Evolutionary conservation across 2,329 filamentous ascomycete species (phyloP), one percentile per base, ranked within the genome.

Genomic region (Byssochlamys sp.): DNA sequence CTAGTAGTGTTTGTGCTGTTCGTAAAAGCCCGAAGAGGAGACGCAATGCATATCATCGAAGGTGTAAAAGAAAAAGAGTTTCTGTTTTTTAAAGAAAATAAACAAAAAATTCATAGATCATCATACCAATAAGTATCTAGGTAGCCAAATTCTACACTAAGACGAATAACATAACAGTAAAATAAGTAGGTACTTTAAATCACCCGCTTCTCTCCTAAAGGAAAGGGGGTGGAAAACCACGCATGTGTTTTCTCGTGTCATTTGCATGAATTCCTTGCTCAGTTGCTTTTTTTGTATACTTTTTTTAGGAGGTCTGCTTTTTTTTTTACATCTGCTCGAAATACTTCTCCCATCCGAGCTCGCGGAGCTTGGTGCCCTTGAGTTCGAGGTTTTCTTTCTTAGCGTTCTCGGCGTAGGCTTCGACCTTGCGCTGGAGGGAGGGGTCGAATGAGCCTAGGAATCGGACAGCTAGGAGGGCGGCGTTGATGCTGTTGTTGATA

Each of bases 401-500:
- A 9, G 75, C 75, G 35, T 68, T 69, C 61, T 73, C 70, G 4
- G 74, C 73, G 60, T 78, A 77, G 33, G 68, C 65, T 61, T 76
- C 73, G 10, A 77, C 70, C 66, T 75, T 76, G 54, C 67, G 66
- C 61, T 74, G 74, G 52, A 77, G 67, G 31, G 62, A 59, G 1
- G 70, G 67, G 59, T 77, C 75, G 61, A 71, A 73, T 2, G 81
- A 72, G 2, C 85, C 86, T 2, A 91, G 70, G 33, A 90, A 87
- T 19, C 86, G 77, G 24, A 86, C 80, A 0, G 88, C 87, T n/a
- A 90, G 74, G 19, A 90, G 76, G 0, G 84, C 88, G 0, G 88
- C 88, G 65, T 91, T 91, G 57, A 87, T 87, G 26, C 85, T 87
- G 74, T 91, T 91, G 72, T 90, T 89, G 71, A 91, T 90, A 10